Conservation (phyloP, 768 basidiomycete genomes). For the Tulasnella sp. region DNA sequence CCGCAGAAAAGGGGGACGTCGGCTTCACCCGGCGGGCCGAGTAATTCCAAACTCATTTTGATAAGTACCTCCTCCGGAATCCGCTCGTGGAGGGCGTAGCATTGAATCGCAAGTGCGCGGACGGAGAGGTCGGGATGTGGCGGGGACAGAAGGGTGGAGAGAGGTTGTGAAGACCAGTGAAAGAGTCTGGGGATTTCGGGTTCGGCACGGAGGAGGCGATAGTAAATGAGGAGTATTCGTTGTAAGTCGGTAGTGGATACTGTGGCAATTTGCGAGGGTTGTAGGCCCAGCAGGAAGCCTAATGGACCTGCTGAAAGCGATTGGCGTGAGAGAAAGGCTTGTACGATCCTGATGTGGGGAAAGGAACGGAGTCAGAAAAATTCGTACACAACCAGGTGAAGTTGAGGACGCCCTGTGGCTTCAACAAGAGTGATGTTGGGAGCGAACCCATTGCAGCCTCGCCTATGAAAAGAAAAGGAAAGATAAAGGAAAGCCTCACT, state of each 20-base stretch:
- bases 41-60: constrained; percentile 49
- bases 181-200: constrained; percentile 53
- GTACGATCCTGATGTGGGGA: constrained; percentile 43
- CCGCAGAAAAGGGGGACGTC: constrained; percentile 62
- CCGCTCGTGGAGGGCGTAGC: constrained; percentile 66
- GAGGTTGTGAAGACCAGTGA: constrained; percentile 48
- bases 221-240: constrained; percentile 65
- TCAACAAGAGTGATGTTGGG: background rate
- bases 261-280: constrained; percentile 33
- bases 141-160: constrained; percentile 38
- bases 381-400: background rate
- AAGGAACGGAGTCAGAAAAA: background rate
- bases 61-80: constrained; percentile 73
- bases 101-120: constrained; percentile 62
- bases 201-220: constrained; percentile 69
- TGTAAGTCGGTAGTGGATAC: constrained; percentile 44
- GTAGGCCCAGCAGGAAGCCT: constrained; percentile 31
- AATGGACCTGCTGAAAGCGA: constrained; percentile 49
- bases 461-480: background rate
- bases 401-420: background rate
- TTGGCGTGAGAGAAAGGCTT: constrained; percentile 41
- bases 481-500: constrained; percentile 16
- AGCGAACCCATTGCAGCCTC: constrained; percentile 7
- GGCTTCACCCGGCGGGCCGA: constrained; percentile 51
- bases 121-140: constrained; percentile 57